Conservation (phyloP, 2,329 filamentous ascomycete genomes). For the Colletotrichum cuscutae region DNA sequence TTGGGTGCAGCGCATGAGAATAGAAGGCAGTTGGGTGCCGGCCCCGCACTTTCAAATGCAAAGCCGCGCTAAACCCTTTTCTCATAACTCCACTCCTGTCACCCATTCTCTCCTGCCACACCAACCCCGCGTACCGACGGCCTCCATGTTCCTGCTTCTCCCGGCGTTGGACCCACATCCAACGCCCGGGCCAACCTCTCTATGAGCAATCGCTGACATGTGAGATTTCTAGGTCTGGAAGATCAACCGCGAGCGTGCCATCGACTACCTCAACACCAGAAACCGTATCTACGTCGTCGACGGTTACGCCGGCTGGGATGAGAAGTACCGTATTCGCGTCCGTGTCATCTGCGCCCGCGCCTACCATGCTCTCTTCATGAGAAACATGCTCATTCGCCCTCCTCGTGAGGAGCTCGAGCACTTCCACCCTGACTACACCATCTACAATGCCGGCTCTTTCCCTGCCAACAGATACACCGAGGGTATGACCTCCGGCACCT, state of each 20-base stretch:
- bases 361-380: slow-evolving; percentile 99
- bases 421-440: slow-evolving; percentile 99
- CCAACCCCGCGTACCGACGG: background rate
- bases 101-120: background rate
- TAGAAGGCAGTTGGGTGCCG: slow-evolving; percentile 7
- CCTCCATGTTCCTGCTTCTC: slow-evolving; percentile 18
- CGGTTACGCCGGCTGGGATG: slow-evolving; percentile 97
- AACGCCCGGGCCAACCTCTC: background rate
- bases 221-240: slow-evolving; percentile 83
- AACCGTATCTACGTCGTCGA: slow-evolving; percentile 99
- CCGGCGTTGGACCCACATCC: background rate
- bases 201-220: slow-evolving; percentile 24
- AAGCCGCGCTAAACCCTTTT: slow-evolving; percentile 20
- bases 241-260: slow-evolving; percentile 98
- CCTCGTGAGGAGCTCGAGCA: slow-evolving; percentile 90
- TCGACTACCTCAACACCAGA: slow-evolving; percentile 99
- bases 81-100: background rate
- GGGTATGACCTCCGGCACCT: slow-evolving; percentile 98
- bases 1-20: background rate
- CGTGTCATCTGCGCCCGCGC: slow-evolving; percentile 98
- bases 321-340: slow-evolving; percentile 97
- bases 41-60: slow-evolving; percentile 20
- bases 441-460: slow-evolving; percentile 99
- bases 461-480: slow-evolving; percentile 97
- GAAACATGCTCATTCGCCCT: slow-evolving; percentile 99